Evolutionary conservation across 2,329 filamentous ascomycete species (phyloP).

Genomic region (Cyphellophora europaea): DNA sequence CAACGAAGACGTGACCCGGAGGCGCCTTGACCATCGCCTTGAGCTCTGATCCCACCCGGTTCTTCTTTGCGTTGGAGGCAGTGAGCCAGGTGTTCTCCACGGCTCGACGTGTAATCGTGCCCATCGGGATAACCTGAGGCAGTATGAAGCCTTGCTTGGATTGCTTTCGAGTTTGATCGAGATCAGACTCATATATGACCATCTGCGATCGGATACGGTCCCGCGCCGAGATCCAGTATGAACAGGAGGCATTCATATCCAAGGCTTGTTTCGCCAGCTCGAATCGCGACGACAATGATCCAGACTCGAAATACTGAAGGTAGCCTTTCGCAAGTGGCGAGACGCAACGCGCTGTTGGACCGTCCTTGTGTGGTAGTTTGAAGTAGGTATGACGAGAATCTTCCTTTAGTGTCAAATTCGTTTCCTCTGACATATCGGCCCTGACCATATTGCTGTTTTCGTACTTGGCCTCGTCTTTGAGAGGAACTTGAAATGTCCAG

Average conservation of each 20-base stretch:
- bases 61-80: conserved; percentile 91
- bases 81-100: conserved; percentile 99
- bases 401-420: conserved; percentile 54
- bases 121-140: conserved; percentile 96
- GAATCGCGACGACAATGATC: conserved; percentile 77
- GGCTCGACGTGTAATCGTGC: conserved; percentile 84
- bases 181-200: conserved; percentile 73
- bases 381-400: conserved; percentile 65
- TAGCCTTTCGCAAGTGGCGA: conserved; percentile 91
- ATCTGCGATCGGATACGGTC: conserved; percentile 92
- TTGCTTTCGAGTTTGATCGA: conserved; percentile 16
- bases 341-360: conserved; percentile 70
- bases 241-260: conserved; percentile 97
- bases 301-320: conserved; percentile 81
- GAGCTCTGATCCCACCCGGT: conserved; percentile 89
- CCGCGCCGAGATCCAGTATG: conserved; percentile 96
- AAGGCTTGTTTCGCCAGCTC: conserved; percentile 86
- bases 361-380: conserved; percentile 94
- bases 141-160: conserved; percentile 69
- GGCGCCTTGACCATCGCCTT: conserved; percentile 96
- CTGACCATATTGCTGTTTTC: conserved; percentile 59
- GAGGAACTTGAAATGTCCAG: conserved; percentile 78
- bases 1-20: conserved; percentile 83
- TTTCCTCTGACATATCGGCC: conserved; percentile 70
- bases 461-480: conserved; percentile 55